Evolutionary conservation across 2,329 filamentous ascomycete species (phyloP).

Genomic region (Curvularia verruculosa): DNA sequence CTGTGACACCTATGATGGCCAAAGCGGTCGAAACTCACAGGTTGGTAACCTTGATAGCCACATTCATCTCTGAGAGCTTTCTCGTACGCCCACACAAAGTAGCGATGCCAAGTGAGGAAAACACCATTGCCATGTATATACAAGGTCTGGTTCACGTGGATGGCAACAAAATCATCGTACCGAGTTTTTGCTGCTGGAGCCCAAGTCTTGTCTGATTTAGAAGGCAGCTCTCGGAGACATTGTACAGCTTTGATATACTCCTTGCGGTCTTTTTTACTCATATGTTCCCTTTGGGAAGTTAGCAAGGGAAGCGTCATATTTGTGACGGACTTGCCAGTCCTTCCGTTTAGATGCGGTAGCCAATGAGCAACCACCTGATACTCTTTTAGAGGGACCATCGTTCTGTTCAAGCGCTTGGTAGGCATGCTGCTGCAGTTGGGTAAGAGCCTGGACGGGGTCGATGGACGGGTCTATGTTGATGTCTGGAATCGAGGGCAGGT

Average conservation of each 20-base stretch:
- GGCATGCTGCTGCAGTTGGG: conserved; percentile 5
- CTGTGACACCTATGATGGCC: too few species aligned
- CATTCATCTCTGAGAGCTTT: conserved; percentile 11
- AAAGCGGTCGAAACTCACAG: conserved; percentile 1
- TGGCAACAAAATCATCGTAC: conserved; percentile 11
- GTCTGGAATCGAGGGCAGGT: neutral
- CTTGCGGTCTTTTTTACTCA: conserved; percentile 1
- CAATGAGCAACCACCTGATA: neutral
- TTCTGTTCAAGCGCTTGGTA: conserved; percentile 3
- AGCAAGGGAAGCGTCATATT: neutral
- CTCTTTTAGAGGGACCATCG: neutral
- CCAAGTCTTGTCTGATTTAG: conserved; percentile 7
- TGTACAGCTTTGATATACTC: conserved; percentile 6
- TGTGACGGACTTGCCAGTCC: neutral
- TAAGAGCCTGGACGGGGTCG: conserved; percentile 7
- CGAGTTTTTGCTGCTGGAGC: conserved; percentile 10
- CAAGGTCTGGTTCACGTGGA: conserved; percentile 10
- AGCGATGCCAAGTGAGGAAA: conserved; percentile 11
- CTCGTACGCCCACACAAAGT: conserved; percentile 10
- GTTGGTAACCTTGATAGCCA: conserved; percentile 11
- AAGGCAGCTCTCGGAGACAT: conserved; percentile 8
- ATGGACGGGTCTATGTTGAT: conserved; percentile 6
- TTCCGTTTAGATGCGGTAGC: conserved; percentile 3
- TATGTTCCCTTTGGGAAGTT: conserved; percentile 5
- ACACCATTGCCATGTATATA: conserved; percentile 5